Conservation (phyloP, 2,329 filamentous ascomycete species). For the Periconia digitata region DNA sequence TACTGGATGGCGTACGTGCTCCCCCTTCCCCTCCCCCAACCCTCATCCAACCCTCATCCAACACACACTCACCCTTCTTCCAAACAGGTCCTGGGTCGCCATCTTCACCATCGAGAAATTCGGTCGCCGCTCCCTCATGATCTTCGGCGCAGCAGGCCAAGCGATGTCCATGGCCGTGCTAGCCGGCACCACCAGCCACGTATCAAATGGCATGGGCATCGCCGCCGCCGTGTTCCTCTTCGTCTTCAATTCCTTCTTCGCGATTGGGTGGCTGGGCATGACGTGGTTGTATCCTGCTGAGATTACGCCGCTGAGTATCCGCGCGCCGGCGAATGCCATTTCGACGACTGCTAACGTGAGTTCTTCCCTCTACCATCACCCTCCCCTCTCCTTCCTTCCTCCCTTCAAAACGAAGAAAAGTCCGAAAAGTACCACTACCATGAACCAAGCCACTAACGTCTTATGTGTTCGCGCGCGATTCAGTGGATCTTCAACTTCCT, state of each 20-base stretch:
- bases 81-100: slow-evolving; percentile 41
- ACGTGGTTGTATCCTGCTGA: slow-evolving; percentile 60
- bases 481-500: slow-evolving; percentile 18
- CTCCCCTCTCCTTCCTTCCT: too few relatives aligned
- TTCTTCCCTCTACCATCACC: neutral
- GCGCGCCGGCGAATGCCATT: slow-evolving; percentile 82
- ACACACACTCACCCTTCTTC: neutral
- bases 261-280: slow-evolving; percentile 71
- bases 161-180: slow-evolving; percentile 39
- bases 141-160: slow-evolving; percentile 42
- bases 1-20: slow-evolving; percentile 37
- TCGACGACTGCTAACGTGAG: slow-evolving; percentile 74
- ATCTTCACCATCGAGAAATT: slow-evolving; percentile 45
- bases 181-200: slow-evolving; percentile 33
- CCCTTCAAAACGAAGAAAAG: too few relatives aligned
- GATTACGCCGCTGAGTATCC: slow-evolving; percentile 85
- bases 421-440: too few relatives aligned
- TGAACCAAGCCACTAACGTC: slow-evolving; percentile 32
- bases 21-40: neutral
- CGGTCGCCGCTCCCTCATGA: slow-evolving; percentile 41
- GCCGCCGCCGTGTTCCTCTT: slow-evolving; percentile 76
- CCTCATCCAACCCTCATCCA: neutral
- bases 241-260: slow-evolving; percentile 93
- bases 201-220: slow-evolving; percentile 35
- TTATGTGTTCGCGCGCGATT: neutral